Base-by-base conservation (phyloP, 306 rosid species). In the Hippophae gyantsensis region DNA sequence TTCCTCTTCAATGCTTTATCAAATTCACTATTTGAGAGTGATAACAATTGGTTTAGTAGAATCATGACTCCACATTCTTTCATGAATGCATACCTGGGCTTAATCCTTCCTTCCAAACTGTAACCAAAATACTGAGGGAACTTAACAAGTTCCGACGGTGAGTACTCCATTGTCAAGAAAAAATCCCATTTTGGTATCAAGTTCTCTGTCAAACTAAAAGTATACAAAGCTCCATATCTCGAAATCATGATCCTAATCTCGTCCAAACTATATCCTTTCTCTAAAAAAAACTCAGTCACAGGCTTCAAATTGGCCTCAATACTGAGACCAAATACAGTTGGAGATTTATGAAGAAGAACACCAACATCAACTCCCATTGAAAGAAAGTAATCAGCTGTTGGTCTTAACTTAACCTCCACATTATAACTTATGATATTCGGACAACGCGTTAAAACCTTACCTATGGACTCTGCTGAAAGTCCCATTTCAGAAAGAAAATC, bases 51-150 rank as follows among this genome's bases (percentile, higher is more conserved):
- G 72, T 74, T 77, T 54, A 85, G 72, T 59, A 75, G 72, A 65
- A 82, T 48, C 69, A 13, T 68, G 54, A 65, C 94, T 13, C 86
- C 75, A 27, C 66, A 66, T 45, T 58, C 55, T 61, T 70, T 69
- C 81, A 85, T 32, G 1, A 40, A 65, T 11, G 82, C 81, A 63
- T 75, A 77, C 70, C 94, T 82, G 7, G 89, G 94, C 71, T 85
- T 85, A 52, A 79, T 79, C 70, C 94, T 75, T 45, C 47, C 71
- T 47, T 75, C 74, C 69, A 85, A 73, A 72, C 72, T 78, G 71
- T 82, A 85, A 49, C 94, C 86, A 47, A 82, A 85, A 77, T 49
- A 85, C 40, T 82, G 89, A 46, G 94, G 94, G 74, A 82, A 82
- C 61, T 79, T 79, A 53, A 85, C 75, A 56, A 85, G 73, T 72